phyloP scores from a whole-genome alignment of 2,329 filamentous ascomycete species.

The Rhinocladiella similis region DNA sequence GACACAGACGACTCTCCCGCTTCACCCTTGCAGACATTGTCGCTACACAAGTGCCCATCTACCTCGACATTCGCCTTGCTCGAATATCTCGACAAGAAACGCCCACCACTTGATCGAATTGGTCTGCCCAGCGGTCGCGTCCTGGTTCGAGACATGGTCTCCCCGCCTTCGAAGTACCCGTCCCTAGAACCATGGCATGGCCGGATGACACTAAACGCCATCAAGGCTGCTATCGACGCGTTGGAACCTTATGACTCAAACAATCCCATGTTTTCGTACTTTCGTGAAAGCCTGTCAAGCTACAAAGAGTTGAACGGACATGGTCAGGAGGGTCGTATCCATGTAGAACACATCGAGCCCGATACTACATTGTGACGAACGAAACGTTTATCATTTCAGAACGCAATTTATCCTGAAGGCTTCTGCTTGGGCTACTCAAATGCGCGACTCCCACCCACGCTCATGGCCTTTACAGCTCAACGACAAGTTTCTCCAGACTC shows the following conservation, averaged over 20 bases:
- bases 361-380: neutral
- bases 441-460: too few relatives aligned
- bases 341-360: neutral
- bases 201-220: neutral
- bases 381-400: neutral
- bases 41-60: constrained; percentile 4
- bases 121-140: constrained; percentile 12
- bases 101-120: constrained; percentile 9
- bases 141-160: neutral
- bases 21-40: constrained; percentile 5
- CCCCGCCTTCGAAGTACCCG: neutral
- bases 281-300: neutral
- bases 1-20: too few relatives aligned
- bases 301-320: neutral
- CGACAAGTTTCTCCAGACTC: constrained; percentile 11
- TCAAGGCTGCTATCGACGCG: neutral
- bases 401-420: too few relatives aligned
- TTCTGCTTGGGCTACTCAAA: too few relatives aligned
- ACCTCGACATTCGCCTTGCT: constrained; percentile 3
- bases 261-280: constrained; percentile 3
- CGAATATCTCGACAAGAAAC: constrained; percentile 14
- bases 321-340: too few relatives aligned
- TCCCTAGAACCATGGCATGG: neutral
- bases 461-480: constrained; percentile 1
- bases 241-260: neutral